phyloP scores from a whole-genome alignment of 305 asterid genomes.

The Fraxinus greggii region DNA sequence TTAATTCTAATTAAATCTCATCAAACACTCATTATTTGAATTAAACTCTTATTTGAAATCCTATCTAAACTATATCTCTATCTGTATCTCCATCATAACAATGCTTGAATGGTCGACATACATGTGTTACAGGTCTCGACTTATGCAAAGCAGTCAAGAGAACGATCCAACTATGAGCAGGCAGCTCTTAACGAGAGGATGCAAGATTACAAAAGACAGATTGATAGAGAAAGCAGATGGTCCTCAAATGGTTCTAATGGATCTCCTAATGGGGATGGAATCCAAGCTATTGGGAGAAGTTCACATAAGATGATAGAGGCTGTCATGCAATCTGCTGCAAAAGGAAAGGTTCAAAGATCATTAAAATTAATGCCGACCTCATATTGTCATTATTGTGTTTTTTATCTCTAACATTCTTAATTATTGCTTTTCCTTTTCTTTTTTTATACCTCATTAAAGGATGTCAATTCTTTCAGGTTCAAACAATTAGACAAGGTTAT shows the following conservation, averaged over 20 bases:
- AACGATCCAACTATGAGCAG: conserved; percentile 90
- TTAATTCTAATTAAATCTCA: not conserved
- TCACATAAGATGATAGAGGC: conserved; percentile 99
- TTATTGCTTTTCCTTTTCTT: conserved; percentile 12
- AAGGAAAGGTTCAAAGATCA: conserved; percentile 73
- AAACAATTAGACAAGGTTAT: conserved; percentile 98
- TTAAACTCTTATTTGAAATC: not conserved
- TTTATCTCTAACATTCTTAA: not conserved
- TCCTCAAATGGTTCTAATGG: conserved; percentile 86
- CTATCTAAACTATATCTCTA: not conserved
- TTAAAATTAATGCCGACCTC: conserved; percentile 20
- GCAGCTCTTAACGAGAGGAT: conserved; percentile 97
- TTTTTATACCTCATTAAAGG: not conserved
- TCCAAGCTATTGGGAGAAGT: conserved; percentile 94
- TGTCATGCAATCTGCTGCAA: conserved; percentile 95
- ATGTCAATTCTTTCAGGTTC: conserved; percentile 64
- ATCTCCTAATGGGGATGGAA: conserved; percentile 96
- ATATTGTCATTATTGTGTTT: conserved; percentile 14
- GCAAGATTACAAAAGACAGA: conserved; percentile 94
- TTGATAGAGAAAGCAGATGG: conserved; percentile 92
- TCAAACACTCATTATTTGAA: not conserved
- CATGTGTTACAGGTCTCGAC: conserved; percentile 69
- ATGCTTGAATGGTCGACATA: conserved; percentile 14
- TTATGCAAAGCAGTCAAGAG: conserved; percentile 95
- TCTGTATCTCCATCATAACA: not conserved